phyloP scores from a whole-genome alignment of 331 rosid genomes.

The Prunus yedoensis region DNA sequence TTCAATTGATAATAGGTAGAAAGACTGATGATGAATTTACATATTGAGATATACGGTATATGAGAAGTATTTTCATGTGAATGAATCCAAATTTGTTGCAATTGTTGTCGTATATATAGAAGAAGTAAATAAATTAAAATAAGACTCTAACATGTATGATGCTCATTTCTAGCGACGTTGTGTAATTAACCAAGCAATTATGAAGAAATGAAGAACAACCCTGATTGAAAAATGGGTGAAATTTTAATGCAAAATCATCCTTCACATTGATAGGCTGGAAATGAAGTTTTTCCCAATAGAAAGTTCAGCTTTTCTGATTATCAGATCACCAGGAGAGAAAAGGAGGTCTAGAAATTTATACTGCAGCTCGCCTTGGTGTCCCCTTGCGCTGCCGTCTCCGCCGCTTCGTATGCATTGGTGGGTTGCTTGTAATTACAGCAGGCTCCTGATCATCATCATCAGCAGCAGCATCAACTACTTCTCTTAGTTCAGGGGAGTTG shows the following conservation, averaged over 20 bases:
- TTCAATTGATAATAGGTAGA: too few relatives aligned
- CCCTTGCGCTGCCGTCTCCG: conserved; percentile 16
- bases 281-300: background rate
- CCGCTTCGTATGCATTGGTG: background rate
- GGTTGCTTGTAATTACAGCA: background rate
- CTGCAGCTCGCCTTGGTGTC: conserved; percentile 24
- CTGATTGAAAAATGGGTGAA: too few relatives aligned
- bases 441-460: background rate
- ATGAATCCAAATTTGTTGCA: background rate
- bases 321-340: background rate
- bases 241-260: too few relatives aligned
- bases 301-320: background rate
- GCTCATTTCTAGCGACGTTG: background rate
- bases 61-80: background rate
- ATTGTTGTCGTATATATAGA: background rate
- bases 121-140: background rate
- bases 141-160: too few relatives aligned
- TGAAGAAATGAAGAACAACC: background rate
- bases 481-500: background rate
- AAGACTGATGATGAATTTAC: too few relatives aligned
- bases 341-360: background rate
- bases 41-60: too few relatives aligned
- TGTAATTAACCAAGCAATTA: too few relatives aligned
- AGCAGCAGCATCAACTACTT: background rate
- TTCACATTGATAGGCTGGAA: too few relatives aligned